phyloP scores from a whole-genome alignment of 2,329 filamentous ascomycete species.

The Talaromyces sp. region DNA sequence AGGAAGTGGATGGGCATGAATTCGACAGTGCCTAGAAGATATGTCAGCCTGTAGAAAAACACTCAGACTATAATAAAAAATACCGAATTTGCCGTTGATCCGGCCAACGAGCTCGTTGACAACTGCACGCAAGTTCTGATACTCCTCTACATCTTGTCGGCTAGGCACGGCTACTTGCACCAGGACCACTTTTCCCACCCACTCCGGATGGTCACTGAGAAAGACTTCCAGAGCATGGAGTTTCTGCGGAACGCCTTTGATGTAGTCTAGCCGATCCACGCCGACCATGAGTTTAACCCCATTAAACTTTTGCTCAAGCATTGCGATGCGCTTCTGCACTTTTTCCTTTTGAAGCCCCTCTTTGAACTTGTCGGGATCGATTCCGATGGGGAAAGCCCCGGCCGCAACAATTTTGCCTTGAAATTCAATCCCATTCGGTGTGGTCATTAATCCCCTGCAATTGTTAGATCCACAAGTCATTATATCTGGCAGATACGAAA shows the following conservation, averaged over 20 bases:
- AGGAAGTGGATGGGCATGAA: conserved; percentile 98
- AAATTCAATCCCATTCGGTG: conserved; percentile 85
- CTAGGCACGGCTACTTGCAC: conserved; percentile 91
- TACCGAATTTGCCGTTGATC: conserved; percentile 87
- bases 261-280: conserved; percentile 91
- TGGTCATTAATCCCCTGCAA: conserved; percentile 52
- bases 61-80: neutral
- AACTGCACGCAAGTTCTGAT: conserved; percentile 86
- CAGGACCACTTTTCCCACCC: conserved; percentile 91
- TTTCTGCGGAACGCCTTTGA: conserved; percentile 96
- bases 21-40: conserved; percentile 66
- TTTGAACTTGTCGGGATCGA: conserved; percentile 90
- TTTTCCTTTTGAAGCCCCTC: conserved; percentile 75
- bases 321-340: conserved; percentile 77
- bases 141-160: conserved; percentile 89
- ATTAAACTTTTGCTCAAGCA: conserved; percentile 79
- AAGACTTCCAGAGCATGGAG: conserved; percentile 91
- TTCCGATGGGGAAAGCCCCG: conserved; percentile 90
- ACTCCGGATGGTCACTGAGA: conserved; percentile 88
- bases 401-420: conserved; percentile 78
- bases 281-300: conserved; percentile 92
- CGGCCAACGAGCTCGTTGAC: conserved; percentile 92
- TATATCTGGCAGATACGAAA: neutral
- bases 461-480: neutral
- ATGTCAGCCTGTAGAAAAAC: neutral